phyloP scores from a whole-genome alignment of 805 yeast genomes.

The Nakazawaea molendinolei region DNA sequence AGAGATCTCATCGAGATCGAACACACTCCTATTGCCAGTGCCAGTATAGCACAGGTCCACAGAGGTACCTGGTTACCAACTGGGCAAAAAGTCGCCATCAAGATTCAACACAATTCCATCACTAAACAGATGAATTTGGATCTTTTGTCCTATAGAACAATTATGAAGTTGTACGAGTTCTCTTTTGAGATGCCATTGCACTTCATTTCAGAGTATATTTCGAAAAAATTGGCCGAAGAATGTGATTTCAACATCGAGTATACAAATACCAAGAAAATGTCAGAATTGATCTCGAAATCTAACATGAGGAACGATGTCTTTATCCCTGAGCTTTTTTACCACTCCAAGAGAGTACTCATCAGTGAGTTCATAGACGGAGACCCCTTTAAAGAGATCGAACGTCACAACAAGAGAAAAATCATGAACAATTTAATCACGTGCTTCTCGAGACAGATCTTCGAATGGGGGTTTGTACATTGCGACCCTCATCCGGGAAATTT shows the following conservation, averaged over 20 bases:
- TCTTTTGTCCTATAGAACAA: conserved; percentile 46
- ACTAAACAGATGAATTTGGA: conserved; percentile 55
- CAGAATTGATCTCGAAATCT: conserved; percentile 34
- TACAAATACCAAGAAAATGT: conserved; percentile 39
- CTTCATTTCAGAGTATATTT: conserved; percentile 48
- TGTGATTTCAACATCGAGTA: conserved; percentile 55
- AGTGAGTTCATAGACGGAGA: conserved; percentile 78
- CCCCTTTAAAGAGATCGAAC: conserved; percentile 18
- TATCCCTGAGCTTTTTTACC: conserved; percentile 47
- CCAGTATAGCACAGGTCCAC: conserved; percentile 70
- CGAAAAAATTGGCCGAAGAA: conserved; percentile 52
- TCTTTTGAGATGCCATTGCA: conserved; percentile 61
- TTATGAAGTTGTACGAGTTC: conserved; percentile 46
- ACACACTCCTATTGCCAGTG: conserved; percentile 62
- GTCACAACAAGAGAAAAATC: conserved; percentile 31
- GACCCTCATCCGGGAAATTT: conserved; percentile 84
- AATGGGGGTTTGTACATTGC: conserved; percentile 64
- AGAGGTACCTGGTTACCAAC: conserved; percentile 34
- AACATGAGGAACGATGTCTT: conserved; percentile 36
- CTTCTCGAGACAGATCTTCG: conserved; percentile 53
- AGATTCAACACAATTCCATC: conserved; percentile 61
- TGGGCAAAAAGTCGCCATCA: conserved; percentile 55
- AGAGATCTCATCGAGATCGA: conserved; percentile 31
- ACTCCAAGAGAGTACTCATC: conserved; percentile 45
- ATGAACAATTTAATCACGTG: conserved; percentile 44